Evolutionary conservation across 257 asterid genomes (phyloP), one percentile per base, ranked within the genome.

Genomic region (Coffea eugenioides): DNA sequence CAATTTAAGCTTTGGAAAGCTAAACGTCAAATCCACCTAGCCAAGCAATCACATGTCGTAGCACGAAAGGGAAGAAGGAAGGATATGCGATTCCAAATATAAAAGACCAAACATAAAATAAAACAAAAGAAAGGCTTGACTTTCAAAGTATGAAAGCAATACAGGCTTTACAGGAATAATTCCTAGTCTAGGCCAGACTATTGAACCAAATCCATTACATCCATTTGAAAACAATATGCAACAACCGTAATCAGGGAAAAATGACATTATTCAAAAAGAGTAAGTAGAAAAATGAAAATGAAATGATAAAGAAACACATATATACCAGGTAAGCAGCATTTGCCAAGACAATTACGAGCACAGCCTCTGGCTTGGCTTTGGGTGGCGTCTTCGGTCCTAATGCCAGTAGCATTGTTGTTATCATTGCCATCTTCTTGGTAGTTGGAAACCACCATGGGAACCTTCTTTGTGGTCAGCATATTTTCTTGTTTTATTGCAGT

Each of bases 261-360:
- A 10, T 18, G 31, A 11, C 69, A 57, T 25, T 71, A 16, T 61
- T 52, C 6, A 39, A 39, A 39, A 39, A 39, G 3, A 39, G 41
- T 39, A 39, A 39, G 41, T 3, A 6, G 9, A 18, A 39, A 65
- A 1, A 2, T 36, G 73, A 20, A 49, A 4, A 27, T 2, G 21
- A 13, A 23, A 48, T 13, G 3, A 43, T 41, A 27, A 31, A 39
- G 36, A 16, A 56, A 25, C 3, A 4, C 0, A 66, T 64, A 49
- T 27, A 76, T 87, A 92, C 97, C 93, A 31, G 94, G 94, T 76
- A 92, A 87, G 81, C 97, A 91, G 88, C 96, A 92, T 21, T 71
- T 82, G 36, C 93, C 94, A 41, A 90, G 91, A 85, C 95, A 92
- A 74, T 86, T 80, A 66, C 90, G 91, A 75, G 92, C 90, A 74